Conservation (phyloP, 2,329 filamentous ascomycete species). For the Chrysosphaeria jannelii region DNA sequence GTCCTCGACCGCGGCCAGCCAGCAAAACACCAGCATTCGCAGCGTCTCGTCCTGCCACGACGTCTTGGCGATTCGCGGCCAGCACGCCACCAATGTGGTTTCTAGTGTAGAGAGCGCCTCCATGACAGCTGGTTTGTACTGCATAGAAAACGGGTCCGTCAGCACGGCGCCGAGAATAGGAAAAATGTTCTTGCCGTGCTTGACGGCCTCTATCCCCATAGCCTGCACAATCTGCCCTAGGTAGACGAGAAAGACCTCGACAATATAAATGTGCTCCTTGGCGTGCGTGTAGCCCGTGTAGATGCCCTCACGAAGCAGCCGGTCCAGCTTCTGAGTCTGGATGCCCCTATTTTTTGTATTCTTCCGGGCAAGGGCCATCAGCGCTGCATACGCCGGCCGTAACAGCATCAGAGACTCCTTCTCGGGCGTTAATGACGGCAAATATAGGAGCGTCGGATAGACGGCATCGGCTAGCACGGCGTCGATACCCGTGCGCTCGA, state of each 20-base stretch:
- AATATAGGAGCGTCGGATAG: conserved; percentile 40
- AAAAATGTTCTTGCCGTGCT: conserved; percentile 40
- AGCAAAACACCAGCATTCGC: conserved; percentile 28
- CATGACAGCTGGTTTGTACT: conserved; percentile 20
- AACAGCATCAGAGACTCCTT: conserved; percentile 36
- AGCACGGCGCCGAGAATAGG: conserved; percentile 34
- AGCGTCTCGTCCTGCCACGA: conserved; percentile 32
- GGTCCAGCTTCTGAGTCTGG: conserved; percentile 21
- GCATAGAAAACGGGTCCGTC: conserved; percentile 33
- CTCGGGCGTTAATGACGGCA: conserved; percentile 51
- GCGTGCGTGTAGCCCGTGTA: conserved; percentile 25
- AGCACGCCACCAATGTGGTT: conserved; percentile 27
- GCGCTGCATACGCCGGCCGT: conserved; percentile 29
- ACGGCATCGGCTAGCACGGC: conserved; percentile 38
- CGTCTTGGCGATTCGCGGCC: conserved; percentile 29
- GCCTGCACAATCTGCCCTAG: conserved; percentile 17
- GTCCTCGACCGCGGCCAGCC: conserved; percentile 22
- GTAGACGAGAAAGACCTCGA: conserved; percentile 22
- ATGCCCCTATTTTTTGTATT: no score
- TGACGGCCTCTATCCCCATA: conserved; percentile 30
- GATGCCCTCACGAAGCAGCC: conserved; percentile 22
- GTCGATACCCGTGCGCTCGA: conserved; percentile 24
- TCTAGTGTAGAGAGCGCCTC: conserved; percentile 23
- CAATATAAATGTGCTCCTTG: conserved; percentile 24
- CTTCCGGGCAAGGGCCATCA: conserved; percentile 22